A percentile compares a stretch with the other conserved stretches of the same genome.
Conservation (phyloP, 2,329 filamentous ascomycete species). For the Nannizzia gypsea region DNA sequence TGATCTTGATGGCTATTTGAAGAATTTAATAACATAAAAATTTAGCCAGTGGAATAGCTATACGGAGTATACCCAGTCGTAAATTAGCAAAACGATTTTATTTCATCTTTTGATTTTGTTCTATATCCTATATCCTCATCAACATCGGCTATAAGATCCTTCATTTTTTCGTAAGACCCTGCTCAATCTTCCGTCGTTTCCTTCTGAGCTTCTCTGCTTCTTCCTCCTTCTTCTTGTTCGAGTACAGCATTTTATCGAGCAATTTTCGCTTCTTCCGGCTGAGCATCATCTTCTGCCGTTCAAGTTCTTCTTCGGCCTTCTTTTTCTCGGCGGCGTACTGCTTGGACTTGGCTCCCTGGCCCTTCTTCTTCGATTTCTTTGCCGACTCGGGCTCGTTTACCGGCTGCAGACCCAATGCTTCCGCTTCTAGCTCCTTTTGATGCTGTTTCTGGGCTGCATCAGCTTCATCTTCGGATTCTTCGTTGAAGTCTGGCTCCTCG, state of each 20-base stretch:
- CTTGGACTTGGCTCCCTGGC: slow-evolving; percentile 55
- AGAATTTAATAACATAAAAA: no score
- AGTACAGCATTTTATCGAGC: slow-evolving; percentile 94
- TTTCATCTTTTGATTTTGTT: neutral
- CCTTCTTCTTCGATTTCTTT: slow-evolving; percentile 48
- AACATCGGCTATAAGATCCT: slow-evolving; percentile 12
- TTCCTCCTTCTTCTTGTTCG: slow-evolving; percentile 82
- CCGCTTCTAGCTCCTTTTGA: slow-evolving; percentile 85
- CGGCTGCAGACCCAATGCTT: slow-evolving; percentile 58
- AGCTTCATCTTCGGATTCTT: slow-evolving; percentile 46
- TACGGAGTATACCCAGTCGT: no score
- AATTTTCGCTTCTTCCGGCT: slow-evolving; percentile 95
- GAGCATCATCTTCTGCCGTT: slow-evolving; percentile 95
- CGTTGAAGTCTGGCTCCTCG: slow-evolving; percentile 32
- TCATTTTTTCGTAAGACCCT: slow-evolving; percentile 20
- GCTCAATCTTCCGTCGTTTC: slow-evolving; percentile 88
- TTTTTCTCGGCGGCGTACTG: slow-evolving; percentile 56
- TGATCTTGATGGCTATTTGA: no score
- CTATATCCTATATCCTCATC: slow-evolving; percentile 1
- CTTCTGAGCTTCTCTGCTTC: slow-evolving; percentile 76
- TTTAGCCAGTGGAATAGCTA: no score
- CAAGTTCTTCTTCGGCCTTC: slow-evolving; percentile 72
- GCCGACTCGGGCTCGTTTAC: slow-evolving; percentile 34
- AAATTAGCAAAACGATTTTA: neutral
- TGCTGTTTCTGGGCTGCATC: slow-evolving; percentile 55